Evolutionary conservation across 1,284 basidiomycete genomes (phyloP), one percentile per base, ranked within the genome.

Genomic region (Ceratobasidium sp.): DNA sequence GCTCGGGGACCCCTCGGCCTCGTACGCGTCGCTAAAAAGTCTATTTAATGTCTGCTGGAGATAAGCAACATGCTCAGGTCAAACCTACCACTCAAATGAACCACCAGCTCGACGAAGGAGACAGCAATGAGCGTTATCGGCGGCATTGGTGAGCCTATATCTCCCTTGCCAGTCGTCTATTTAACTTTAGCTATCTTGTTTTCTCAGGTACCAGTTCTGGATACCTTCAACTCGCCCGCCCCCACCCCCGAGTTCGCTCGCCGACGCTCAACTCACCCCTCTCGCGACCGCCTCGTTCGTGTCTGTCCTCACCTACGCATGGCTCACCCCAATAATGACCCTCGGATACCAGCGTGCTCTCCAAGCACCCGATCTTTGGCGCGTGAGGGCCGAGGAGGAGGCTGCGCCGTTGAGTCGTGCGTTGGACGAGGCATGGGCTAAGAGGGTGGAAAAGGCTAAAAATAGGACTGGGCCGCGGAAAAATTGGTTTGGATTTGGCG

Each of bases 321-420:
- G 71, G 71, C 58, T 73, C 43, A 73, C 37, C 19, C 71, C 71
- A 14, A 34, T 63, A 1, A 16, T 73, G 71, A 53, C 71, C 29
- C 71, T 41, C 13, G 71, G 71, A 22, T 73, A 63, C 19, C 24
- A 14, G 22, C 58, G 71, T 29, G 59, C 71, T 7, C 27, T 73
- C 5, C 59, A 73, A 27, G 71, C 71, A 16, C 37, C 71, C 1
- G 71, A 73, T 48, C 48, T 72, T 43, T 72, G 49, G 19, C 39
- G 49, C 24, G 46, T 92, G 80, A 89, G 90, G 77, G 80, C 83
- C 0, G 81, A 84, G 9, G 85, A 88, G 34, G 84, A 88, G 77
- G 81, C 88, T 9, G 86, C 84, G 0, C 76, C 79, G 22, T 83
- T 92, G 37, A 86, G 89, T 2, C 80, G 81, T 7, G 83, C 83